Conservation (phyloP, 352 stramenopile genomes). For the Hyaloperonospora arabidopsidis region DNA sequence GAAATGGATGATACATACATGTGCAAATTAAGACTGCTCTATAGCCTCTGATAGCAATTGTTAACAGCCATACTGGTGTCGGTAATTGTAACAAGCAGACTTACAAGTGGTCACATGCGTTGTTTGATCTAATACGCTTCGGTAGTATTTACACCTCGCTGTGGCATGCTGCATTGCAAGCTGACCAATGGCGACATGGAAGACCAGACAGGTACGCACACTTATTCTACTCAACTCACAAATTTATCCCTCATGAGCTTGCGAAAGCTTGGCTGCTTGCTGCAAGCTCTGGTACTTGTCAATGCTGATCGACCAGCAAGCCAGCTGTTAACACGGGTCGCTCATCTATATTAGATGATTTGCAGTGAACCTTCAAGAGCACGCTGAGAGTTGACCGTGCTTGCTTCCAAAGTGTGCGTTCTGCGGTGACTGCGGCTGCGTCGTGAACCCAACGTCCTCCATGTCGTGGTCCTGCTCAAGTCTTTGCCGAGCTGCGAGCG, state of each 20-base stretch:
- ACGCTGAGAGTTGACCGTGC: constrained; percentile 26
- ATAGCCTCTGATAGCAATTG: not conserved
- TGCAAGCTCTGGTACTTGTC: constrained; percentile 1
- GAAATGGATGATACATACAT: constrained; percentile 17
- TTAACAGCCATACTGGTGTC: no score
- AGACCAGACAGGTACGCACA: constrained; percentile 25
- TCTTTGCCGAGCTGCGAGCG: constrained; percentile 17
- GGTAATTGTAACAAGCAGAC: no score
- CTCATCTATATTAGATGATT: constrained; percentile 1
- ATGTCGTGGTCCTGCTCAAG: constrained; percentile 42
- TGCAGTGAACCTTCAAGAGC: constrained; percentile 24
- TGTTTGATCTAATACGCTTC: constrained; percentile 23
- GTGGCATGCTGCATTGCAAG: constrained; percentile 1
- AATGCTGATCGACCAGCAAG: constrained; percentile 9
- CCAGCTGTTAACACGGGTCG: not conserved
- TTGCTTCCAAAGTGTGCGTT: constrained; percentile 27
- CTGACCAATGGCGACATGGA: constrained; percentile 18
- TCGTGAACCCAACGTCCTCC: constrained; percentile 29
- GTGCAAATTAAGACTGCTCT: constrained; percentile 1
- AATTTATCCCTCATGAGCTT: constrained; percentile 14
- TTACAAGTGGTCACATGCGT: constrained; percentile 16
- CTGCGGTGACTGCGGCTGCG: constrained; percentile 23
- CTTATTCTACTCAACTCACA: constrained; percentile 21
- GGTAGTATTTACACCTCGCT: constrained; percentile 14
- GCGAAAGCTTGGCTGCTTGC: constrained; percentile 3